Conservation (phyloP, 2,329 filamentous ascomycete species). For the Epichloe sibirici region DNA sequence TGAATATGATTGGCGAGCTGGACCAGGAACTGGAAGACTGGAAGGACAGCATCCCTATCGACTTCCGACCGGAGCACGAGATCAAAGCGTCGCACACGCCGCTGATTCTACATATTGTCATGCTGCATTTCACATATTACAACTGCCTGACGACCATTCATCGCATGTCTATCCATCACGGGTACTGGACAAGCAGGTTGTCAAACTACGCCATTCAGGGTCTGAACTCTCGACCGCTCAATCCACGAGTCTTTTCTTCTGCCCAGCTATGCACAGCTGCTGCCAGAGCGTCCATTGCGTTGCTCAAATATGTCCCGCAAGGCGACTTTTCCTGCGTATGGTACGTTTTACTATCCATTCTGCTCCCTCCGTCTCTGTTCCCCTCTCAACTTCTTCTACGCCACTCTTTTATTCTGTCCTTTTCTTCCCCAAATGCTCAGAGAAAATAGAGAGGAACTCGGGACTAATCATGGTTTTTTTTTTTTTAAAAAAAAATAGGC, state of each 20-base stretch:
- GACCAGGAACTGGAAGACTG: slow-evolving; percentile 84
- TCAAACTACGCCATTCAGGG: slow-evolving; percentile 94
- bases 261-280: slow-evolving; percentile 87
- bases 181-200: slow-evolving; percentile 91
- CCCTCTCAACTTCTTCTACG: background rate
- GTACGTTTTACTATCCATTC: slow-evolving; percentile 38
- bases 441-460: background rate
- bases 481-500: slow-evolving; percentile 30
- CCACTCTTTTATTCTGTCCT: background rate
- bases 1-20: slow-evolving; percentile 92
- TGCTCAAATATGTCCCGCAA: slow-evolving; percentile 93
- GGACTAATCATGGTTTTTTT: too few relatives aligned
- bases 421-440: background rate
- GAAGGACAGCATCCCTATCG: slow-evolving; percentile 91
- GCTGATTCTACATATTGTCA: slow-evolving; percentile 85
- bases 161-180: slow-evolving; percentile 95
- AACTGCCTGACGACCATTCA: slow-evolving; percentile 97
- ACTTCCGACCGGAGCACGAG: slow-evolving; percentile 94
- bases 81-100: slow-evolving; percentile 89
- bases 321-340: slow-evolving; percentile 92
- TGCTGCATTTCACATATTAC: slow-evolving; percentile 94
- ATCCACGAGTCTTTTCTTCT: slow-evolving; percentile 88
- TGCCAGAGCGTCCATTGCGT: slow-evolving; percentile 79
- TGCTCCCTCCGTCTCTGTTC: background rate
- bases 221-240: slow-evolving; percentile 78